Percentiles rank a stretch among this genome's conserved stretches.
Conservation (phyloP, 1,284 basidiomycete genomes). For the Apiotrichum siamense region DNA sequence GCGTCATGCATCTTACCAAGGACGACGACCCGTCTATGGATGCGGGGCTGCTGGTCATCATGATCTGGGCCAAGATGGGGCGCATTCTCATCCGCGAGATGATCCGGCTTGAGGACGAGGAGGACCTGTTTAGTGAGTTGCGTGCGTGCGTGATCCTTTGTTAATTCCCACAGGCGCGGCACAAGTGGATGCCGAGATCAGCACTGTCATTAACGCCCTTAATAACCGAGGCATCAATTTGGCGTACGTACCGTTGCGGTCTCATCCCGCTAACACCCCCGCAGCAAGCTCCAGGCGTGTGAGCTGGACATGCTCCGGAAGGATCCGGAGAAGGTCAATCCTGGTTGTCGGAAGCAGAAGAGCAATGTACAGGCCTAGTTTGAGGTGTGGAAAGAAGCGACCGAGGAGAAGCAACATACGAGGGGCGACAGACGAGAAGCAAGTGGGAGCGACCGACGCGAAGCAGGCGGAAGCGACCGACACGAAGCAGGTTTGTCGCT, state of each 20-base stretch:
- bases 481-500: too few relatives aligned
- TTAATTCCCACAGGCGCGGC: neutral
- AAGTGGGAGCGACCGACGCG: too few relatives aligned
- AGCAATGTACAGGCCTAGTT: too few relatives aligned
- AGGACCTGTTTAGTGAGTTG: conserved; percentile 10
- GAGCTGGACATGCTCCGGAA: neutral
- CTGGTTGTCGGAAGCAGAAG: neutral
- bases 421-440: too few relatives aligned
- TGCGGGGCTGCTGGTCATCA: neutral
- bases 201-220: neutral
- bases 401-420: too few relatives aligned
- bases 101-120: conserved; percentile 4
- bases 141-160: neutral
- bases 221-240: neutral
- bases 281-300: neutral
- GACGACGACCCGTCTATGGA: conserved; percentile 1
- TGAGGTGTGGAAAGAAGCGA: too few relatives aligned
- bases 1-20: conserved; percentile 8
- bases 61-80: conserved; percentile 11
- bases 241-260: neutral
- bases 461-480: too few relatives aligned
- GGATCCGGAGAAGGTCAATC: neutral
- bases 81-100: conserved; percentile 9
- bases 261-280: too few relatives aligned
- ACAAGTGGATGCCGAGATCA: neutral